phyloP scores from a whole-genome alignment of 768 basidiomycete genomes.

The Leccinum uliginosum region DNA sequence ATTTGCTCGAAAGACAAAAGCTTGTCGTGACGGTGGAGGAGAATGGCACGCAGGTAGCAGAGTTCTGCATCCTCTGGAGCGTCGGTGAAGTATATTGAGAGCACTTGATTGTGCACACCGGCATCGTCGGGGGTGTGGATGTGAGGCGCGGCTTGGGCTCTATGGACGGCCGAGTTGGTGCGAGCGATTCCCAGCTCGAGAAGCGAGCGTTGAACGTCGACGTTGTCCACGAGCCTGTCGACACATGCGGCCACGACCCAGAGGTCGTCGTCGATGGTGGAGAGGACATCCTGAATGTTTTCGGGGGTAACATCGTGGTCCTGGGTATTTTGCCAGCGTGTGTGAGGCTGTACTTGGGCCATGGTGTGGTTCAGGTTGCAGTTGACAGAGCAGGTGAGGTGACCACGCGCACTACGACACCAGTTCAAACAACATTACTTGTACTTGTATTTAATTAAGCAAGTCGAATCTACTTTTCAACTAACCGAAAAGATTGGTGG shows the following conservation, averaged over 20 bases:
- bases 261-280: conserved; percentile 55
- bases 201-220: conserved; percentile 50
- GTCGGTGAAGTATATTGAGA: conserved; percentile 52
- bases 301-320: conserved; percentile 57
- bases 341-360: conserved; percentile 36
- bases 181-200: conserved; percentile 62
- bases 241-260: conserved; percentile 76
- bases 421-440: background rate
- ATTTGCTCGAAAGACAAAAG: conserved; percentile 72
- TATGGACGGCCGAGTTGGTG: conserved; percentile 45
- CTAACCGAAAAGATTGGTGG: conserved; percentile 8
- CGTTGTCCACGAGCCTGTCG: conserved; percentile 62
- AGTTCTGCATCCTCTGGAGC: conserved; percentile 60
- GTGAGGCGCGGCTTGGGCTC: conserved; percentile 39
- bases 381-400: background rate
- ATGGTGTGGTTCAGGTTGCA: conserved; percentile 30
- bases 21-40: conserved; percentile 65
- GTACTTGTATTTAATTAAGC: conserved; percentile 1
- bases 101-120: conserved; percentile 17
- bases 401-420: background rate
- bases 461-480: conserved; percentile 30
- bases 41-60: conserved; percentile 58
- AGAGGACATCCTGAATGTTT: conserved; percentile 44
- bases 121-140: conserved; percentile 16
- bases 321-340: conserved; percentile 52